phyloP scores from a whole-genome alignment of 352 stramenopile species.

The Phytopythium delawarense region DNA sequence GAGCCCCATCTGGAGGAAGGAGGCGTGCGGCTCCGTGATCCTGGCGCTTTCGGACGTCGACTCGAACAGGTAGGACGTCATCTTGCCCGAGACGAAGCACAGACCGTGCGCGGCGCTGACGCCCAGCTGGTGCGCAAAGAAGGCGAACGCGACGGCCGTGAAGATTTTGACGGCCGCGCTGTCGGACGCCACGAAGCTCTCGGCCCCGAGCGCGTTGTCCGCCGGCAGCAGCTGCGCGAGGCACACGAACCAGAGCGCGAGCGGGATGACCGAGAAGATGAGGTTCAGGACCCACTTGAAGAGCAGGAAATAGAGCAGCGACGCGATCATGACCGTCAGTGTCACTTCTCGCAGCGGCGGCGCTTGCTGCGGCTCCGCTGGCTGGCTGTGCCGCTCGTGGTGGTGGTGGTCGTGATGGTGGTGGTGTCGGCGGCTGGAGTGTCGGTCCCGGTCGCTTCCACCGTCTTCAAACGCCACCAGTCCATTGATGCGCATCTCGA shows the following conservation, averaged over 20 bases:
- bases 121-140: conserved; percentile 59
- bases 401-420: background rate
- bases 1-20: conserved; percentile 6
- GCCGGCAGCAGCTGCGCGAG: conserved; percentile 33
- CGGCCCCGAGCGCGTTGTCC: conserved; percentile 8
- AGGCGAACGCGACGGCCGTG: conserved; percentile 44
- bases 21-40: conserved; percentile 1
- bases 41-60: background rate
- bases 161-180: conserved; percentile 22
- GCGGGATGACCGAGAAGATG: conserved; percentile 42
- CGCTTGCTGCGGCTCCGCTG: background rate
- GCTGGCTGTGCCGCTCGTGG: too few species aligned
- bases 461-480: conserved; percentile 14
- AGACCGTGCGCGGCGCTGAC: conserved; percentile 34
- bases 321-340: conserved; percentile 54
- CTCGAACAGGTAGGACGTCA: conserved; percentile 36
- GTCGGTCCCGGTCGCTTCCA: conserved; percentile 9
- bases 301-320: conserved; percentile 62
- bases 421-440: background rate
- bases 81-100: conserved; percentile 46
- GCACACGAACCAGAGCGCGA: conserved; percentile 41
- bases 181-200: conserved; percentile 17
- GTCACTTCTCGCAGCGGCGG: conserved; percentile 36
- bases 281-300: conserved; percentile 65
- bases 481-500: conserved; percentile 49